Conservation (phyloP, 2,329 filamentous ascomycete species). For the Ophiostoma sp. region DNA sequence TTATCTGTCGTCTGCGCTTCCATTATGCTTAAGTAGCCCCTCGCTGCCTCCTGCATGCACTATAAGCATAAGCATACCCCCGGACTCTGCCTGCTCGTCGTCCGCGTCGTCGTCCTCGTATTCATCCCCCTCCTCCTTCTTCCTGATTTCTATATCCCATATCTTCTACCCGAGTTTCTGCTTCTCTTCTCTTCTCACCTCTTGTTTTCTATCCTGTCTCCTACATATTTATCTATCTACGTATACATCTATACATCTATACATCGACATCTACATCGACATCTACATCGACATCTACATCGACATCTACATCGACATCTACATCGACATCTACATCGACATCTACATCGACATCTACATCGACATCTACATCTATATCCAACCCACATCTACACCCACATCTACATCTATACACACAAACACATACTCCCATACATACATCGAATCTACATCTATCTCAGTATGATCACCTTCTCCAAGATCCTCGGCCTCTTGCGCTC, state of each 20-base stretch:
- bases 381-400: background rate
- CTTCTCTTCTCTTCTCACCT: background rate
- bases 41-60: conserved; percentile 2
- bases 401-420: too few species aligned
- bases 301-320: too few species aligned
- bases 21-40: background rate
- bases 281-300: background rate
- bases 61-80: background rate
- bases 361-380: too few species aligned
- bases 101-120: background rate
- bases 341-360: too few species aligned
- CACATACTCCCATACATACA: background rate
- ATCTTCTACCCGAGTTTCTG: background rate
- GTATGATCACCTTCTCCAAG: conserved; percentile 3
- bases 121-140: background rate
- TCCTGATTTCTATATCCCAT: background rate
- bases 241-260: background rate
- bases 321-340: too few species aligned
- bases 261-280: background rate
- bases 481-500: conserved; percentile 5
- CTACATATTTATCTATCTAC: background rate
- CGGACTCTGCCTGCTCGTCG: background rate
- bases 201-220: background rate
- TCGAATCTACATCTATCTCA: background rate
- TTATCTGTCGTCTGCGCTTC: background rate